Evolutionary conservation across 345 rosid species (phyloP), one percentile per base, ranked within the genome.

Genomic region (Lumnitzera racemosa): DNA sequence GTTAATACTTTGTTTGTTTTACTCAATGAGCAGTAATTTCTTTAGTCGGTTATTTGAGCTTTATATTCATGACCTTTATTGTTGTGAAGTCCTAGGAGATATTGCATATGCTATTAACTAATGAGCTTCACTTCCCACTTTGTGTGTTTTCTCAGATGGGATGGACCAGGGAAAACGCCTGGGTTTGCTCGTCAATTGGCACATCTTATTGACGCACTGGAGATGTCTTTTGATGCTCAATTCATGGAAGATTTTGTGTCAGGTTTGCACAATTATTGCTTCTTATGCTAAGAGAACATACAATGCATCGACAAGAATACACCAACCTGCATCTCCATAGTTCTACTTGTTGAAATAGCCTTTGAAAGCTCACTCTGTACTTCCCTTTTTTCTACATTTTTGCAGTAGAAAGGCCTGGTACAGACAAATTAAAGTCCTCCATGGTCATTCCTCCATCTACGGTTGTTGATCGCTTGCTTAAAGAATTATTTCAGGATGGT

Each of bases 201-300:
- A 59, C 81, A 84, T 78, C 74, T 94, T 79, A 80, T 94, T 67
- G 84, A 81, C 63, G 87, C 97, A 23, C 66, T 87, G 75, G 77
- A 76, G 63, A 70, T 63, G 74, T 84, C 99, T 55, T 84, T 83
- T 62, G 63, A 79, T 64, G 90, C 88, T 64, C 91, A 86, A 69
- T 94, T 94, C 69, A 75, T 94, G 81, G 99, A 88, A 70, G 99
- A 94, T 76, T 90, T 86, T 64, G 87, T 83, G 49, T 86, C 99
- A 88, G 99, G 97, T 94, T 47, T 67, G 71, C 60, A 62, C 56
- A 24, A 50, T 59, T 70, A 50, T 59, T 67, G 53, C 50, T 12
- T 11, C 20, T 51, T 36, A 2, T 5, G 5, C 5, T 5, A 27
- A 27, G 24, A 49, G 59, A 51, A 56, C 20, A 20, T 20, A 20